phyloP scores from a whole-genome alignment of 257 asterid genomes.

The Prunella vulgaris region DNA sequence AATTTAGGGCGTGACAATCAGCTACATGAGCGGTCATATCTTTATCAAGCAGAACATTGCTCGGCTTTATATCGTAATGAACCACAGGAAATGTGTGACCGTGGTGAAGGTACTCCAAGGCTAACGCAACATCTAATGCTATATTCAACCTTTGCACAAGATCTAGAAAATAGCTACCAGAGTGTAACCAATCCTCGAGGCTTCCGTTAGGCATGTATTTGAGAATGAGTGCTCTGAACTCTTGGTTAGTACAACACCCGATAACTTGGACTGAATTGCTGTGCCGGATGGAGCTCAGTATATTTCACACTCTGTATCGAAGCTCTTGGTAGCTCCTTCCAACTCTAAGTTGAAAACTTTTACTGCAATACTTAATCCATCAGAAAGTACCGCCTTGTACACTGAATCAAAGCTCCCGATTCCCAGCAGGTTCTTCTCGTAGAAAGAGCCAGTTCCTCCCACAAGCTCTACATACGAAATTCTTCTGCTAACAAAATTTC shows the following conservation, averaged over 20 bases:
- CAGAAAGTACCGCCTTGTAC: not conserved
- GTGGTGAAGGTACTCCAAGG: too few relatives aligned
- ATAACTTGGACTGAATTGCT: conserved; percentile 24
- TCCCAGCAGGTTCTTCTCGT: not conserved
- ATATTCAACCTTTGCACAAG: too few relatives aligned
- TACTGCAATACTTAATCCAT: not conserved
- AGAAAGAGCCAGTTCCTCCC: not conserved
- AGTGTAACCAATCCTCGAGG: conserved; percentile 17
- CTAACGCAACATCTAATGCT: too few relatives aligned
- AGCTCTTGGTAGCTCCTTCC: conserved; percentile 25
- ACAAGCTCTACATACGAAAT: not conserved
- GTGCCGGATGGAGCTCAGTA: conserved; percentile 21
- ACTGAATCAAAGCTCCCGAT: conserved; percentile 8
- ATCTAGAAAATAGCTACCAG: too few relatives aligned
- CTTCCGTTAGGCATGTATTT: conserved; percentile 32
- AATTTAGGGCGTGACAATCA: too few relatives aligned
- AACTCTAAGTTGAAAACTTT: conserved; percentile 1
- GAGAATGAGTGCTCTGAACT: conserved; percentile 31
- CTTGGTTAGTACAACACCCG: conserved; percentile 25
- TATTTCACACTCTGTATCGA: conserved; percentile 23
- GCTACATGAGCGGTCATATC: too few relatives aligned
- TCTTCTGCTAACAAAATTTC: not conserved
- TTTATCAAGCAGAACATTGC: conserved; percentile 26
- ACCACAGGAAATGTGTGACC: too few relatives aligned
- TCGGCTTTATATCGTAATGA: too few relatives aligned